Base-by-base conservation (phyloP, 352 stramenopile species). In the Phytophthora meadii region DNA sequence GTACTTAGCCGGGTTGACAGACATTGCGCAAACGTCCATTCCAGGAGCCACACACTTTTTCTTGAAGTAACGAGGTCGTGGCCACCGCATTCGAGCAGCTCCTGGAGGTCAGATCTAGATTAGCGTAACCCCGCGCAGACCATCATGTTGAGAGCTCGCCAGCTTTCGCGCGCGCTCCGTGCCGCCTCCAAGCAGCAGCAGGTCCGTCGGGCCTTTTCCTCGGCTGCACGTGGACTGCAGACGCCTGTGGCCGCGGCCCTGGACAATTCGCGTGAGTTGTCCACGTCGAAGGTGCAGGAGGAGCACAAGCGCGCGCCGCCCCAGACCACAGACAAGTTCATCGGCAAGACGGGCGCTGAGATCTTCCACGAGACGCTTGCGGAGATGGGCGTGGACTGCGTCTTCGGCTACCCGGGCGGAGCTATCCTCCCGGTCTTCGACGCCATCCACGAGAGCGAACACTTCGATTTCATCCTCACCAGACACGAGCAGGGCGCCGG, bases 341-440 rank as follows among this genome's bases (percentile, higher is more conserved):
- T 97, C 42, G 92, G 91, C 64, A 93, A 98, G 65, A 97, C 90
- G 5, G 95, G 92, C 63, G 95, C 93, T 34, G 87, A 97, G 68
- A 97, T 98, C 67, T 97, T 98, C 68, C 97, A 98, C 79, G 85
- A 94, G 70, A 98, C 95, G 65, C 83, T 98, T 25, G 76, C 88
- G 0, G 91, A 98, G 59, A 79, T 98, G 65, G 91, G 79, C 42
- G 92, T 98, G 3, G 78, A 97, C 50, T 89, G 90, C 47, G 92
- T 98, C 12, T 98, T 98, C 65, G 95, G 95, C 24, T 98, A 98
- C 76, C 96, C 93, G 0, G 95, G 93, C 24, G 95, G 95, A 47
- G 94, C 94, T 55, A 97, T 98, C 60, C 68, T 98, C 2, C 95
- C 95, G 19, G 86, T 98, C 30, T 92, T 98, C 53, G 95, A 98